Evolutionary conservation across 2,329 filamentous ascomycete genomes (phyloP).

Genomic region (Cladosporium velox): DNA sequence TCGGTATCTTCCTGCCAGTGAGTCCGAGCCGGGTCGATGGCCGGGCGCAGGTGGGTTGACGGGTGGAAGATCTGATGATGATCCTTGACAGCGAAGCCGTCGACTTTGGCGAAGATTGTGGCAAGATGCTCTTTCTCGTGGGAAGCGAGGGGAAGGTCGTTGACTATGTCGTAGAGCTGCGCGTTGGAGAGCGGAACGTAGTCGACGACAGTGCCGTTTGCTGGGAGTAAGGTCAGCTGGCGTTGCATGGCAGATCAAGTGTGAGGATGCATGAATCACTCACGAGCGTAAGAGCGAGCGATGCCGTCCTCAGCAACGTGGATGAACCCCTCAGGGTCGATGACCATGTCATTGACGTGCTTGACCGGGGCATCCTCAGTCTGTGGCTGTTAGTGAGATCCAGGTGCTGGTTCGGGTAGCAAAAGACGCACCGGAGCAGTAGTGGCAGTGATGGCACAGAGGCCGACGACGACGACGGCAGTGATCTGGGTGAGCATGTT

Average conservation of each 20-base stretch:
- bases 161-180: conserved; percentile 19
- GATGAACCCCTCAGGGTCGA: conserved; percentile 13
- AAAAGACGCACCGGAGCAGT: background rate
- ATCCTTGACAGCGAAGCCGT: conserved; percentile 10
- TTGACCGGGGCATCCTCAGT: background rate
- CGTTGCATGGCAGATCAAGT: background rate
- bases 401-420: background rate
- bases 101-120: background rate
- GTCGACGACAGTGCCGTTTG: conserved; percentile 25
- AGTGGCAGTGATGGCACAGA: background rate
- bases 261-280: background rate
- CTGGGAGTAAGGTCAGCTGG: background rate
- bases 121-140: background rate
- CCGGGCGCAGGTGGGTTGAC: conserved; percentile 1
- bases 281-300: conserved; percentile 25
- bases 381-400: background rate
- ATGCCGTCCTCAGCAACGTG: conserved; percentile 29
- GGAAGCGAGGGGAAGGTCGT: background rate
- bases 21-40: background rate
- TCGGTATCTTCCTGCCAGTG: conserved; percentile 1
- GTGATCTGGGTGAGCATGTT: background rate
- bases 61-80: conserved; percentile 7
- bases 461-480: background rate
- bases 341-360: background rate
- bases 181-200: conserved; percentile 23